phyloP scores from a whole-genome alignment of 305 asterid genomes.

The Fraxinus latifolia region DNA sequence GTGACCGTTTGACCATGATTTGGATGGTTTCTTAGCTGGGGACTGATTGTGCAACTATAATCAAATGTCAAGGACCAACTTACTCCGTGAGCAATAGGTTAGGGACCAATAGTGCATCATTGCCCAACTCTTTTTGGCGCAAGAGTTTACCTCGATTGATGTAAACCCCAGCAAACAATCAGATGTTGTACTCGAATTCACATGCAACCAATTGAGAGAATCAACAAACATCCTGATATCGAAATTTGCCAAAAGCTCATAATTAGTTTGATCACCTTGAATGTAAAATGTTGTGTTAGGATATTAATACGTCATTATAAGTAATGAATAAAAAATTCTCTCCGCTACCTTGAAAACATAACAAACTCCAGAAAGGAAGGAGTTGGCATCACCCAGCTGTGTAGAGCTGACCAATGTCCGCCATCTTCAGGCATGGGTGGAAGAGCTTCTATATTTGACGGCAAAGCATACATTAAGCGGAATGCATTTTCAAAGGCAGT shows the following conservation, averaged over 20 bases:
- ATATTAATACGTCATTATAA: neutral
- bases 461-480: conserved; percentile 82
- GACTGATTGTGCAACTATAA: neutral
- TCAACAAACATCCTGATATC: conserved; percentile 80
- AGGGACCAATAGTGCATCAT: neutral
- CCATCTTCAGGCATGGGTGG: conserved; percentile 99
- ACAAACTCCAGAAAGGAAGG: conserved; percentile 85
- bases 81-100: neutral
- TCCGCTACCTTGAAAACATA: conserved; percentile 82
- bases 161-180: conserved; percentile 70
- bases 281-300: neutral
- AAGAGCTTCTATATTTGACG: conserved; percentile 74
- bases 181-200: conserved; percentile 34
- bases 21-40: neutral
- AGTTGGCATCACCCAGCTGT: conserved; percentile 99
- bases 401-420: conserved; percentile 85
- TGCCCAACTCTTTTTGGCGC: neutral
- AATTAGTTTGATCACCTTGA: conserved; percentile 8
- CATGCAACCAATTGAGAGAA: conserved; percentile 67
- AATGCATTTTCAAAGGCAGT: conserved; percentile 75
- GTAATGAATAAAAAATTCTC: conserved; percentile 1
- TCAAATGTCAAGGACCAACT: neutral
- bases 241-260: conserved; percentile 24
- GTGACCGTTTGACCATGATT: neutral
- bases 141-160: conserved; percentile 57